A percentile compares a stretch with the other conserved stretches of the same genome.
Conservation (phyloP, 2,329 filamentous ascomycete genomes). For the Stachybotrys chartarum region DNA sequence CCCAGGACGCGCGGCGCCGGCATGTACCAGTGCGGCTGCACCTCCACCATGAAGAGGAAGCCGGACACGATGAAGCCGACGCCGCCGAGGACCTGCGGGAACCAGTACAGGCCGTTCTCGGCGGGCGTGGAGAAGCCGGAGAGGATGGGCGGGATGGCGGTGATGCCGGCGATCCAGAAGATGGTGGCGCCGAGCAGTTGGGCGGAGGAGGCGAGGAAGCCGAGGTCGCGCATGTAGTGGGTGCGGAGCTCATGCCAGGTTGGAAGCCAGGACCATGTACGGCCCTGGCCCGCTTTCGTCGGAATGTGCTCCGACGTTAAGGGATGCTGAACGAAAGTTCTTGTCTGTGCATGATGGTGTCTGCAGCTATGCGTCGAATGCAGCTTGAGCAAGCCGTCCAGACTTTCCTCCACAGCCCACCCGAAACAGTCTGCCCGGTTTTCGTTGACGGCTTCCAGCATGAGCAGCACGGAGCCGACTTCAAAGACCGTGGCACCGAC, state of each 20-base stretch:
- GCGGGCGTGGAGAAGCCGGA: neutral
- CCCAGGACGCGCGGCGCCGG: conserved; percentile 50
- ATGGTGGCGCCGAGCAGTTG: conserved; percentile 54
- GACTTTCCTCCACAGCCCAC: conserved; percentile 49
- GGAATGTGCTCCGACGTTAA: neutral
- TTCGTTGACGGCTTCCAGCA: conserved; percentile 64
- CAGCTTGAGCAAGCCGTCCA: conserved; percentile 10
- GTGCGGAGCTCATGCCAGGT: conserved; percentile 45
- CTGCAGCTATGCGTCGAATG: conserved; percentile 10
- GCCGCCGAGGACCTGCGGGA: conserved; percentile 53
- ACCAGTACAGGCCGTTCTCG: conserved; percentile 47
- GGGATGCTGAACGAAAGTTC: conserved; percentile 9
- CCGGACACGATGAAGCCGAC: conserved; percentile 52
- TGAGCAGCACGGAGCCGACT: conserved; percentile 52
- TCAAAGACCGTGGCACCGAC: conserved; percentile 64
- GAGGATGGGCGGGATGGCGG: conserved; percentile 49
- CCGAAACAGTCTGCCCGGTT: conserved; percentile 60
- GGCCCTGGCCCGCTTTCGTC: conserved; percentile 3
- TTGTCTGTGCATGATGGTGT: conserved; percentile 18
- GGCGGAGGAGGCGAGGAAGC: conserved; percentile 51
- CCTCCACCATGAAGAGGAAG: conserved; percentile 58
- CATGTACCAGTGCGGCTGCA: conserved; percentile 55
- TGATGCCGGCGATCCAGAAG: conserved; percentile 59
- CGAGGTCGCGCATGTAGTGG: conserved; percentile 54
- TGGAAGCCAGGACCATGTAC: conserved; percentile 54